Conservation (phyloP, 495 filamentous ascomycete genomes). For the Talaromyces nanjingensis region DNA sequence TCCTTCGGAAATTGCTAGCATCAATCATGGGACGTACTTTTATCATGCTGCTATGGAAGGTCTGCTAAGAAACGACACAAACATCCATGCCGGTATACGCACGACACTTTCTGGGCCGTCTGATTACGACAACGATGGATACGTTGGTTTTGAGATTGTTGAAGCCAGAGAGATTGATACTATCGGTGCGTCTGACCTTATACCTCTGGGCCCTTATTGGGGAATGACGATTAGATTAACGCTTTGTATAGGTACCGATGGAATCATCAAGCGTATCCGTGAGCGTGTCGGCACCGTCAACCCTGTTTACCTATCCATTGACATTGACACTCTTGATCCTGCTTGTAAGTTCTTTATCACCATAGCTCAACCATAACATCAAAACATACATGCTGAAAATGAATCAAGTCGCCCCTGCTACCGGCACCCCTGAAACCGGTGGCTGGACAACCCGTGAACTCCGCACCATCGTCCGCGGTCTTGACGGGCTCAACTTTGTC, state of each 20-base stretch:
- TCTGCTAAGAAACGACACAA: conserved; percentile 69
- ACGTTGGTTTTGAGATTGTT: conserved; percentile 76
- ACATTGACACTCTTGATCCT: conserved; percentile 84
- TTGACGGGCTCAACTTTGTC: conserved; percentile 68
- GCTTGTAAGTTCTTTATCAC: conserved; percentile 47
- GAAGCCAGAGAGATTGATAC: conserved; percentile 76
- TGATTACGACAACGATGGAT: conserved; percentile 77
- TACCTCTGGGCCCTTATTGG: not conserved
- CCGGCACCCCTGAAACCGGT: conserved; percentile 81
- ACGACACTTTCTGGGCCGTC: conserved; percentile 63
- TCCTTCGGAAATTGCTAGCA: conserved; percentile 53
- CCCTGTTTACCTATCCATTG: conserved; percentile 76
- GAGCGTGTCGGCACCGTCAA: conserved; percentile 64
- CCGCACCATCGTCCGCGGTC: conserved; percentile 63
- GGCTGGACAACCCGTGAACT: conserved; percentile 82
- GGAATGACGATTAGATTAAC: too few relatives aligned
- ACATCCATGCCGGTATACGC: conserved; percentile 83
- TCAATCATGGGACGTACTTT: conserved; percentile 86
- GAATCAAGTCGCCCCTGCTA: conserved; percentile 58
- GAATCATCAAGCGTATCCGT: conserved; percentile 69
- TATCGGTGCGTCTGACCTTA: conserved; percentile 43
- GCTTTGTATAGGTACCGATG: conserved; percentile 32
- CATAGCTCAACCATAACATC: conserved; percentile 1
- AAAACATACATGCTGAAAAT: too few relatives aligned
- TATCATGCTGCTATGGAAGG: conserved; percentile 65